Evolutionary conservation across 192 early-diverging fungal genomes (phyloP).

Genomic region (Backusella morwellensis): DNA sequence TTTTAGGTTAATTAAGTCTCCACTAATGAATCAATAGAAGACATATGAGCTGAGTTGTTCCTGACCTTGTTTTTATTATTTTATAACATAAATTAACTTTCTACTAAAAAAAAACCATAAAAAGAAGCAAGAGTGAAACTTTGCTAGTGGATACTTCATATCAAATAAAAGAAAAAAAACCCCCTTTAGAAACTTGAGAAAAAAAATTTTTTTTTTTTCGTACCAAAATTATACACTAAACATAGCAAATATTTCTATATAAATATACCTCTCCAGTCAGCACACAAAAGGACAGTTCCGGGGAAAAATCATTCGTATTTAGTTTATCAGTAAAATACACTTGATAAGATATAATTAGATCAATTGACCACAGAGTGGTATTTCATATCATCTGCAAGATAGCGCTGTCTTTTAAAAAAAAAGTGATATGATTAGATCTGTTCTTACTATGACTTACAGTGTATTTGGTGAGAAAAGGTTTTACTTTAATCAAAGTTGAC

Average conservation of each 20-base stretch:
- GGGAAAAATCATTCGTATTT: not conserved
- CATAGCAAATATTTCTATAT: not conserved
- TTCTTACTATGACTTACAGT: not conserved
- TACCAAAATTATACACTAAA: not conserved
- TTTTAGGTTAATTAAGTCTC: too few relatives aligned
- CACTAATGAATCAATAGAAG: too few relatives aligned
- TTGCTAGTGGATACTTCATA: too few relatives aligned
- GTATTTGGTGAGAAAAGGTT: not conserved
- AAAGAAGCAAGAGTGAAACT: too few relatives aligned
- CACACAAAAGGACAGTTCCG: not conserved
- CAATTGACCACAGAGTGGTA: not conserved
- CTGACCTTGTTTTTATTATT: too few relatives aligned
- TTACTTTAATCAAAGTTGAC: not conserved
- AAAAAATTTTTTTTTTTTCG: not conserved
- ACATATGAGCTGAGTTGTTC: too few relatives aligned
- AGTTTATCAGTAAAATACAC: not conserved
- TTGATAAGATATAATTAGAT: conserved; percentile 7
- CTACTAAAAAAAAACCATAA: too few relatives aligned
- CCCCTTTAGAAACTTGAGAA: not conserved
- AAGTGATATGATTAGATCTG: not conserved
- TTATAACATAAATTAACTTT: too few relatives aligned
- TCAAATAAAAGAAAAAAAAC: not conserved
- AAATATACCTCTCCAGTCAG: not conserved
- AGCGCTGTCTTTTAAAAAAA: not conserved
- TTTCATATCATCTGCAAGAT: not conserved